Evolutionary conservation across 2,329 filamentous ascomycete genomes (phyloP), one percentile per base, ranked within the genome.

Genomic region (Xylariales sp.): DNA sequence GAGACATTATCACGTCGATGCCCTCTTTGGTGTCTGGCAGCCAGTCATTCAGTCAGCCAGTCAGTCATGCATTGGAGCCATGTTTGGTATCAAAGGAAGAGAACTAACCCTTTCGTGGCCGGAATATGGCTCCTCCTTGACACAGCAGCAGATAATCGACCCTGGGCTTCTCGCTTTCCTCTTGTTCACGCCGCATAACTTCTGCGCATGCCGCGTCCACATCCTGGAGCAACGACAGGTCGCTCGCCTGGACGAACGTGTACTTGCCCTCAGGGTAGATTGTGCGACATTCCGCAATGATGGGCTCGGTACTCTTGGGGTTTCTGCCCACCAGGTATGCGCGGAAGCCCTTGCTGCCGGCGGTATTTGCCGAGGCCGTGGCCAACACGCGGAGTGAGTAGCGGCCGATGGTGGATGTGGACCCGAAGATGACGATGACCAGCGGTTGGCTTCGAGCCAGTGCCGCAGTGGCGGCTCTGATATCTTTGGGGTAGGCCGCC

Each of bases 101-200:
- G 13, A 21, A 6, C 28, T n/a, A 23, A 47, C 32, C 44, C 39
- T 44, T 39, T n/a, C 16, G 17, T 11, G 28, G n/a, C n/a, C n/a
- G 24, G 6, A 50, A 33, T 13, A 35, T 40, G 5, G 49, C 15
- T 15, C 49, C 34, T 14, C 49, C 59, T 32, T 60, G 56, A 19
- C 48, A 52, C 44, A 54, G 46, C 15, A 61, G 54, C 17, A 65
- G 31, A 13, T 56, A 47, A 45, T 65, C 61, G 16, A 65, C 37
- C 40, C 55, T 55, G 15, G 56, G 16, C 4, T 11, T 27, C 13
- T 47, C 29, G 13, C 40, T 24, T 3, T 34, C 38, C 6, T 42
- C 40, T 33, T 40, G 32, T 41, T 65, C 61, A 3, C 43, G 28
- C 18, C 39, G 29, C 2, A 40, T 45, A 30, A 65, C 54, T 7